Percentiles rank a stretch among this genome's conserved stretches.
Evolutionary conservation across 1,139 yeast genomes (phyloP).

Genomic region (Hemisphaericaspora xylofermentans): DNA sequence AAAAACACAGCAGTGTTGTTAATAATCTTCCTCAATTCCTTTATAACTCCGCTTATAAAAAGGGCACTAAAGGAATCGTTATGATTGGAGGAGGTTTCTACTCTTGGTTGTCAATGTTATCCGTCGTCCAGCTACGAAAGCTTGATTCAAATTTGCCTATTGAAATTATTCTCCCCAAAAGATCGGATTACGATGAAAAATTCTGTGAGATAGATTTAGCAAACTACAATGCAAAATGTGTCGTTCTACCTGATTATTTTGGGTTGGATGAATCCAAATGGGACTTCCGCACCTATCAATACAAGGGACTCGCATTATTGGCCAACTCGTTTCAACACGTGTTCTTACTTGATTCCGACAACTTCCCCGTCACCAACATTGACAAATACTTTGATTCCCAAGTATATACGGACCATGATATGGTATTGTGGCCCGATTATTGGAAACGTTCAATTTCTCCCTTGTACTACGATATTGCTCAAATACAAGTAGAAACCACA

Average conservation of each 20-base stretch:
- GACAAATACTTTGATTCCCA: slow-evolving; percentile 48
- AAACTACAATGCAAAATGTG: slow-evolving; percentile 27
- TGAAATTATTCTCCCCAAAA: slow-evolving; percentile 33
- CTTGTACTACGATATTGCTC: slow-evolving; percentile 62
- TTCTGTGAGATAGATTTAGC: slow-evolving; percentile 26
- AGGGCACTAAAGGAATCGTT: slow-evolving; percentile 30
- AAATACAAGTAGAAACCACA: slow-evolving; percentile 28
- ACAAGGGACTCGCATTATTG: slow-evolving; percentile 38
- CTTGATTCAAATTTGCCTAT: slow-evolving; percentile 36
- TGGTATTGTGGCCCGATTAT: slow-evolving; percentile 78
- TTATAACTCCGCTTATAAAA: slow-evolving; percentile 21
- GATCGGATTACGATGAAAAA: slow-evolving; percentile 28
- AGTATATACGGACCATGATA: slow-evolving; percentile 54
- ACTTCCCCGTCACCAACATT: slow-evolving; percentile 33
- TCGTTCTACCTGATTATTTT: slow-evolving; percentile 31
- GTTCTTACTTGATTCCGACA: slow-evolving; percentile 42
- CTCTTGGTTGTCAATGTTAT: slow-evolving; percentile 39
- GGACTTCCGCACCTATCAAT: slow-evolving; percentile 36
- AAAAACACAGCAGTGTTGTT: slow-evolving; percentile 24
- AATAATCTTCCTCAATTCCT: slow-evolving; percentile 23
- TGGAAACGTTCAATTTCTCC: slow-evolving; percentile 78
- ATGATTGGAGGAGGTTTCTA: slow-evolving; percentile 37
- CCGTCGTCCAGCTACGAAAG: slow-evolving; percentile 31
- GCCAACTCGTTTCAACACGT: slow-evolving; percentile 42
- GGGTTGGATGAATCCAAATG: slow-evolving; percentile 32